Conservation (phyloP, 345 rosid species). For the Eutrema yunnanense region DNA sequence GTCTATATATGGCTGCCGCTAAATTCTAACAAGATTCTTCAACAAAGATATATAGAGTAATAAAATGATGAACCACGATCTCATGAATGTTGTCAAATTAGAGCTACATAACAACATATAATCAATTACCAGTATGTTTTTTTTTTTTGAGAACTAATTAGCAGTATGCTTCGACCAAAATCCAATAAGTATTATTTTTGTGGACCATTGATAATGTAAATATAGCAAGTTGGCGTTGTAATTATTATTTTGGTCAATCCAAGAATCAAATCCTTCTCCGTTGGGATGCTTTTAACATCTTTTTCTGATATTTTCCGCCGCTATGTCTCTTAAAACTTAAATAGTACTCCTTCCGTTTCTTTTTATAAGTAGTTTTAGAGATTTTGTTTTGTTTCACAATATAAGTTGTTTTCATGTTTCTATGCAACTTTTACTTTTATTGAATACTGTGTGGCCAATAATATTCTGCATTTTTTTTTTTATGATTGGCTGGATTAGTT, state of each 20-base stretch:
- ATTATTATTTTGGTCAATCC: not conserved
- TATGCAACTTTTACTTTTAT: no score
- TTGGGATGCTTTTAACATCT: slow-evolving; percentile 2
- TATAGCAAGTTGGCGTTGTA: slow-evolving; percentile 12
- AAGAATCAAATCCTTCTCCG: slow-evolving; percentile 12
- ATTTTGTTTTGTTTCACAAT: no score
- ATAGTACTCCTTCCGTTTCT: not conserved
- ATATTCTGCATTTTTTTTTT: no score
- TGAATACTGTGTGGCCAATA: no score
- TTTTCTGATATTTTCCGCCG: not conserved
- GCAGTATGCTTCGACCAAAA: not conserved
- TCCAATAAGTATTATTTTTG: not conserved
- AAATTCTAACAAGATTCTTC: not conserved
- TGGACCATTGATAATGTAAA: not conserved
- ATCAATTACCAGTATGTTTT: not conserved
- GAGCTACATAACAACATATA: not conserved
- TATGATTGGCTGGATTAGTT: no score
- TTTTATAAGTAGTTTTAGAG: no score
- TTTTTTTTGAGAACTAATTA: not conserved
- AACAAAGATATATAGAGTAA: not conserved
- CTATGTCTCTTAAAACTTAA: not conserved
- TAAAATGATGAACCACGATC: not conserved
- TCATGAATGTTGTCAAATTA: not conserved
- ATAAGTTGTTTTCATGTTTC: no score
- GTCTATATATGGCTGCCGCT: not conserved